phyloP scores from a whole-genome alignment of 1,284 basidiomycete genomes.

The Ceratobasidium sp. region DNA sequence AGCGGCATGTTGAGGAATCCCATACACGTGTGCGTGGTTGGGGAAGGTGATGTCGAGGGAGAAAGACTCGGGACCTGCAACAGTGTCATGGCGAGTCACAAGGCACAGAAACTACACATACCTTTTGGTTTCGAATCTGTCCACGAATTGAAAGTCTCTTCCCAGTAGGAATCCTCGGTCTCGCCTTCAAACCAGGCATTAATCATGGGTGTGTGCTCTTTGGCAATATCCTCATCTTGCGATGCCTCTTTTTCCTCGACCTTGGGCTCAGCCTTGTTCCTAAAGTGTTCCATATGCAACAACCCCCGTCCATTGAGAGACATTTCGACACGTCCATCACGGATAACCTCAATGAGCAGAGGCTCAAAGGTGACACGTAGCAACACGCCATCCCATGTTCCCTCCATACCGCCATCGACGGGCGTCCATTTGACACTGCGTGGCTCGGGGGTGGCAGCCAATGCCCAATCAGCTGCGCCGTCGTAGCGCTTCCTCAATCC shows the following conservation, averaged over 20 bases:
- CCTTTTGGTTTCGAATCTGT: constrained; percentile 96
- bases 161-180: constrained; percentile 83
- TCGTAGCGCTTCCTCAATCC: constrained; percentile 84
- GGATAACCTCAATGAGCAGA: constrained; percentile 71
- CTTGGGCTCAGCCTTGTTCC: constrained; percentile 61
- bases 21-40: constrained; percentile 86
- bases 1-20: constrained; percentile 97
- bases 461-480: constrained; percentile 86
- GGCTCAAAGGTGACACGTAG: constrained; percentile 75
- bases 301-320: constrained; percentile 89
- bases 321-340: constrained; percentile 81
- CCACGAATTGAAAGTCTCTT: constrained; percentile 86
- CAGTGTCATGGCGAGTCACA: constrained; percentile 22
- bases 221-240: constrained; percentile 60
- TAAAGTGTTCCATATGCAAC: constrained; percentile 98
- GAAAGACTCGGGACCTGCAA: constrained; percentile 87
- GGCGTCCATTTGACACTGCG: constrained; percentile 64
- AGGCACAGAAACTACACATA: constrained; percentile 47
- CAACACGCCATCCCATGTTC: constrained; percentile 67
- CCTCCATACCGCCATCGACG: constrained; percentile 65
- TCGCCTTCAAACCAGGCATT: constrained; percentile 88
- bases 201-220: constrained; percentile 55
- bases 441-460: constrained; percentile 70
- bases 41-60: constrained; percentile 95
- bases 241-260: constrained; percentile 57